Percentiles rank a stretch among this genome's conserved stretches.
Evolutionary conservation across 1,284 basidiomycete species (phyloP).

Genomic region (Ganoderma boninense): DNA sequence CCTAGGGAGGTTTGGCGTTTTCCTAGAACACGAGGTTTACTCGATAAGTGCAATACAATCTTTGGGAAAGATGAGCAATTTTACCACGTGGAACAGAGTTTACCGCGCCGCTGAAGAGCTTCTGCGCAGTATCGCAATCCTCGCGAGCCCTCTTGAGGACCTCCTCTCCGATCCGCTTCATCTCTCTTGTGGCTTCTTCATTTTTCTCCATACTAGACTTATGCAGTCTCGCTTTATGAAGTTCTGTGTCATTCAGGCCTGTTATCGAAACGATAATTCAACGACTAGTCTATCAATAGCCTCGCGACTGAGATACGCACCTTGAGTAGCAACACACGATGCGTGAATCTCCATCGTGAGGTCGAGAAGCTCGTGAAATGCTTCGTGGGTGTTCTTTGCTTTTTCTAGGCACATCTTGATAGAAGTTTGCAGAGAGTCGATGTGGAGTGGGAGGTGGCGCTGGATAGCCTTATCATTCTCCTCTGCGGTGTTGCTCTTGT

Average conservation of each 20-base stretch:
- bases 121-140: constrained; percentile 6
- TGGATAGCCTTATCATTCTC: constrained; percentile 19
- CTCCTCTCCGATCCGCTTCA: constrained; percentile 11
- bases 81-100: constrained; percentile 11
- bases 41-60: too few relatives aligned
- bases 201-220: constrained; percentile 4
- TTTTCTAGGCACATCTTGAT: constrained; percentile 15
- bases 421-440: constrained; percentile 9
- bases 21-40: too few relatives aligned
- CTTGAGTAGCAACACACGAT: constrained; percentile 17
- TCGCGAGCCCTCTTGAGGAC: constrained; percentile 4
- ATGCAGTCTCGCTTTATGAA: constrained; percentile 6
- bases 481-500: constrained; percentile 16
- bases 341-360: constrained; percentile 23
- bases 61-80: too few relatives aligned
- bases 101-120: constrained; percentile 2
- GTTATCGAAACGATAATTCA: not conserved
- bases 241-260: constrained; percentile 12
- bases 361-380: constrained; percentile 15
- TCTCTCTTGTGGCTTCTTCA: constrained; percentile 11
- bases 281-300: not conserved
- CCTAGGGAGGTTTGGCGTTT: too few relatives aligned
- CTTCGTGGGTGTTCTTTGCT: constrained; percentile 18
- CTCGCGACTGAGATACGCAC: not conserved
- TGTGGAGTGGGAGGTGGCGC: constrained; percentile 18